phyloP scores from a whole-genome alignment of 371 early-diverging fungal genomes.

The Mucor velutinosus region DNA sequence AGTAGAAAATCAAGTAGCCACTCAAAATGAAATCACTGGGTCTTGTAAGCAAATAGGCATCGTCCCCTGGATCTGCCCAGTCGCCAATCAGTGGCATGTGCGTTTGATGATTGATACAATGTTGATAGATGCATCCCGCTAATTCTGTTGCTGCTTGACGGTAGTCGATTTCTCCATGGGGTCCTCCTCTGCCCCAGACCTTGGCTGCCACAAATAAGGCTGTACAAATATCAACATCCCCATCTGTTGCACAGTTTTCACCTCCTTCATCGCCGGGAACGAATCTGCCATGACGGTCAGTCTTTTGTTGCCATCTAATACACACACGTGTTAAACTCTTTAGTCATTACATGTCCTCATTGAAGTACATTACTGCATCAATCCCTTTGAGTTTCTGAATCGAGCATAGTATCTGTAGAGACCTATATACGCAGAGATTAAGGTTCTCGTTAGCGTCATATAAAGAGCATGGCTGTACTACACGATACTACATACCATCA shows the following conservation, averaged over 20 bases:
- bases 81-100: conserved; percentile 63
- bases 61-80: conserved; percentile 61
- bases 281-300: conserved; percentile 31
- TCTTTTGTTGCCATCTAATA: conserved; percentile 61
- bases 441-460: not conserved
- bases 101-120: conserved; percentile 60
- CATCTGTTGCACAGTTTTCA: conserved; percentile 61
- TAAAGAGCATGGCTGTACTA: not conserved
- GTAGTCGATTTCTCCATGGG: conserved; percentile 54
- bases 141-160: conserved; percentile 45
- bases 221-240: conserved; percentile 64
- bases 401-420: conserved; percentile 46
- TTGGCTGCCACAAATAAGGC: conserved; percentile 60
- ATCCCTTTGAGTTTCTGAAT: conserved; percentile 55
- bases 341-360: not conserved
- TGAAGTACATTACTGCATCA: conserved; percentile 46
- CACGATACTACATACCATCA: conserved; percentile 41
- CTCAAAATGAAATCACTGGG: conserved; percentile 66
- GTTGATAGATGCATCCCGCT: conserved; percentile 53
- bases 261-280: conserved; percentile 56
- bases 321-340: not conserved
- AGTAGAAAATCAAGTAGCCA: conserved; percentile 58
- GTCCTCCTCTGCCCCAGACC: conserved; percentile 59
- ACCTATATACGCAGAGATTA: not conserved
- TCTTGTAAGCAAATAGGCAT: conserved; percentile 53